These are phyloP conservation scores for Circinella minor DNA, from an alignment of 371 early-diverging fungal genomes.

Conservation along the genomic window DNA sequence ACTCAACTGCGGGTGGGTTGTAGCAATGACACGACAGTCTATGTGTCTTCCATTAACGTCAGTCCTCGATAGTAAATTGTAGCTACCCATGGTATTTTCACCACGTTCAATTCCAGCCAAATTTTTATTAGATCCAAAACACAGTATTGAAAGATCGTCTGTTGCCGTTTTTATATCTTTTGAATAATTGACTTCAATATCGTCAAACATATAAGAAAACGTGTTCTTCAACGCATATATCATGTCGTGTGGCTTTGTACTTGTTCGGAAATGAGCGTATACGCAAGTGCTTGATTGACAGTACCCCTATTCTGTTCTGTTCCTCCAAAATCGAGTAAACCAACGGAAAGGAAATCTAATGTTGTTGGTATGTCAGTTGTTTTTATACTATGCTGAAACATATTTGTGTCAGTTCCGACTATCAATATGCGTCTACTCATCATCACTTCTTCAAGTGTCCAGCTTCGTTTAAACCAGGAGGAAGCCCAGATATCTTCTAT, in stretches of 20 bases:
- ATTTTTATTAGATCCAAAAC: neutral
- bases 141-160: neutral
- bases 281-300: neutral
- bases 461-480: neutral
- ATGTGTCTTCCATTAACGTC: neutral
- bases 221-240: neutral
- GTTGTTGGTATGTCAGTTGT: neutral
- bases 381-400: neutral
- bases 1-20: neutral
- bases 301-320: neutral
- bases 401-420: neutral
- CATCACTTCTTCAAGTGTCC: neutral
- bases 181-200: neutral
- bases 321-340: neutral
- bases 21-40: neutral
- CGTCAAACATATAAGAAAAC: neutral
- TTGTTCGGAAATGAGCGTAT: neutral
- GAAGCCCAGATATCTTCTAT: neutral
- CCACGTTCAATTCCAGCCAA: neutral
- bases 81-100: neutral
- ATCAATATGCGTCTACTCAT: neutral
- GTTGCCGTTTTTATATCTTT: neutral
- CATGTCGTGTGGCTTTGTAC: neutral
- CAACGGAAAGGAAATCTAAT: neutral
- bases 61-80: neutral